Percentiles rank a stretch among this genome's conserved stretches.
These are phyloP conservation scores for Deinandra increscens DNA, from an alignment of 129 eudicot genomes.

Conservation along the genomic window DNA sequence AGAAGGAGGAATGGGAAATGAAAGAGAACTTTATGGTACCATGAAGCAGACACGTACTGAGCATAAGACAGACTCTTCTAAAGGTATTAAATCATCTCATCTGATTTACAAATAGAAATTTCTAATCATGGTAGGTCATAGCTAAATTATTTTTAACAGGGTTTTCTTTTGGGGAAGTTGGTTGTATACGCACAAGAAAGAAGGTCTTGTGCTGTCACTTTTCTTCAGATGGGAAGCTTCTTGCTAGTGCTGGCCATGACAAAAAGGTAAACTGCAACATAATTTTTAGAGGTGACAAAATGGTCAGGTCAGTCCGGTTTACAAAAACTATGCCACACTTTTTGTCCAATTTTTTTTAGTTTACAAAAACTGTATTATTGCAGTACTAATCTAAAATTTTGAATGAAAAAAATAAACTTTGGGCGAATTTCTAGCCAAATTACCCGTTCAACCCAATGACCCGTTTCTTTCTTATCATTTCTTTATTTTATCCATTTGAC, in stretches of 20 bases:
- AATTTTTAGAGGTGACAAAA: background rate
- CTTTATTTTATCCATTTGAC: slow-evolving; percentile 1
- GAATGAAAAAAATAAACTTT: background rate
- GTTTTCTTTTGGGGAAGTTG: slow-evolving; percentile 87
- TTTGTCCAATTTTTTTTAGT: too few species aligned
- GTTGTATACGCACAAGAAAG: slow-evolving; percentile 84
- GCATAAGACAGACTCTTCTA: slow-evolving; percentile 69
- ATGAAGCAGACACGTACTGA: slow-evolving; percentile 76
- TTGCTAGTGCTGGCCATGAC: slow-evolving; percentile 99
- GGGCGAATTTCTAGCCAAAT: background rate
- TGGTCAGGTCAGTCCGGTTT: background rate
- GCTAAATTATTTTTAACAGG: slow-evolving; percentile 37
- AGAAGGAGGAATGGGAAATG: slow-evolving; percentile 65
- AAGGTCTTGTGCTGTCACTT: slow-evolving; percentile 96
- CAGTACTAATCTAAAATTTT: too few species aligned
- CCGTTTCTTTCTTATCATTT: background rate
- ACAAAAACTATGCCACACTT: too few species aligned
- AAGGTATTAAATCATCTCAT: slow-evolving; percentile 42
- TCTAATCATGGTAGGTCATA: slow-evolving; percentile 2
- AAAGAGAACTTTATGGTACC: slow-evolving; percentile 47
- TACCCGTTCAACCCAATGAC: background rate
- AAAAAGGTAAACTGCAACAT: slow-evolving; percentile 54
- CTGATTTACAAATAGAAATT: background rate
- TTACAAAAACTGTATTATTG: too few species aligned
- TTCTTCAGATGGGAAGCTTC: slow-evolving; percentile 91